These are phyloP conservation scores for Ganoderma meredithae DNA, from an alignment of 1,284 basidiomycete genomes.

Conservation along the genomic window DNA sequence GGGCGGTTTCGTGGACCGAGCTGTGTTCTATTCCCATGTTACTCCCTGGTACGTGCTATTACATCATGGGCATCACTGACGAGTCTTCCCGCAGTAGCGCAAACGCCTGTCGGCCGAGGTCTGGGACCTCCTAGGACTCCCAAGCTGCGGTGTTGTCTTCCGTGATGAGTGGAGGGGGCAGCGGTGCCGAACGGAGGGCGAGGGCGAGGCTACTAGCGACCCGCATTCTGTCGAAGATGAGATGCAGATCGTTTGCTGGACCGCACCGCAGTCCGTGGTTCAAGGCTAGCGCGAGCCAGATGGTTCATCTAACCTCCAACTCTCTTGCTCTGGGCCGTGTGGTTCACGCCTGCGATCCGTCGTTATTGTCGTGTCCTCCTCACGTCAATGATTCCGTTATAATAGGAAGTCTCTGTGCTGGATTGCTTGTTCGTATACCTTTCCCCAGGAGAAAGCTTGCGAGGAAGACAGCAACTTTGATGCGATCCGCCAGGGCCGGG, in stretches of 20 bases:
- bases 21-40: background rate
- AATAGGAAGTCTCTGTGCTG: background rate
- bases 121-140: slow-evolving; percentile 41
- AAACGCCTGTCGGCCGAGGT: slow-evolving; percentile 34
- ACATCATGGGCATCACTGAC: background rate
- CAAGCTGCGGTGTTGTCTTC: slow-evolving; percentile 42
- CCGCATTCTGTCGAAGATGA: background rate
- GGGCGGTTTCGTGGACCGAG: slow-evolving; percentile 1
- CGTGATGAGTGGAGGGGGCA: slow-evolving; percentile 23
- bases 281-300: background rate
- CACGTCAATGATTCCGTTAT: background rate
- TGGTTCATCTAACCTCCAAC: background rate
- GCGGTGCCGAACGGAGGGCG: background rate
- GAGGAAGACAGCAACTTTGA: background rate
- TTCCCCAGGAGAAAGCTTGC: background rate
- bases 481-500: background rate
- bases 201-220: background rate
- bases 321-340: background rate
- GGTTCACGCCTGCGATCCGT: background rate
- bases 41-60: background rate
- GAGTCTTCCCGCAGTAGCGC: slow-evolving; percentile 39
- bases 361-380: background rate
- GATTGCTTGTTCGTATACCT: background rate
- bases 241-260: slow-evolving; percentile 2
- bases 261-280: background rate